Evolutionary conservation across 768 basidiomycete genomes (phyloP).

Genomic region (Mycena crocata): DNA sequence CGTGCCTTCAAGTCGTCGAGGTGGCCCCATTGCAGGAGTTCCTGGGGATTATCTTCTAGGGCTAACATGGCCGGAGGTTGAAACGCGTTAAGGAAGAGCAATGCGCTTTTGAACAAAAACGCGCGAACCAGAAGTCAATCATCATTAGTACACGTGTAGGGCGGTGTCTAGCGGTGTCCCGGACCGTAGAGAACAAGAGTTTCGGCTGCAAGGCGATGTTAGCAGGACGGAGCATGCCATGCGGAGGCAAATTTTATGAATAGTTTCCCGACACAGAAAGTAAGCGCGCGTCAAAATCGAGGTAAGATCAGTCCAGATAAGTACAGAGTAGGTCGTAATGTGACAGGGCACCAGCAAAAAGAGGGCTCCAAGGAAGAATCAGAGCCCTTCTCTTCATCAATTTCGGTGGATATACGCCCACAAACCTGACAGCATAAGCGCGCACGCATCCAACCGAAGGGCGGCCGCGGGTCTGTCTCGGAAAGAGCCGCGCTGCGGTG

Average conservation of each 20-base stretch:
- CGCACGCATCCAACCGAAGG: not conserved
- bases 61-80: too few species aligned
- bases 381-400: conserved; percentile 9
- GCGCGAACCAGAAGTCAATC: too few species aligned
- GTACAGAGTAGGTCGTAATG: not conserved
- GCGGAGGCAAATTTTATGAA: not conserved
- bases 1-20: too few species aligned
- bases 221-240: not conserved
- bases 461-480: not conserved
- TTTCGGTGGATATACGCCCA: conserved; percentile 20
- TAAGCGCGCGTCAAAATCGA: conserved; percentile 7
- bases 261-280: too few species aligned
- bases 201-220: too few species aligned
- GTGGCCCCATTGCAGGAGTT: too few species aligned
- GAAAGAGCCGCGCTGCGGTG: not conserved
- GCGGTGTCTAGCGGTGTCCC: too few species aligned
- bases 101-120: too few species aligned
- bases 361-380: not conserved
- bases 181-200: too few species aligned
- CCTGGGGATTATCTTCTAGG: too few species aligned
- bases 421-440: conserved; percentile 6
- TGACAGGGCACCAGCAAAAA: not conserved
- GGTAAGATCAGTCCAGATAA: conserved; percentile 10
- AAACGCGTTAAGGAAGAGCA: too few species aligned
- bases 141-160: too few species aligned